A percentile compares a stretch with the other conserved stretches of the same genome.
Evolutionary conservation across 2,329 filamentous ascomycete species (phyloP).

Genomic region (Herpotrichia juniperi): DNA sequence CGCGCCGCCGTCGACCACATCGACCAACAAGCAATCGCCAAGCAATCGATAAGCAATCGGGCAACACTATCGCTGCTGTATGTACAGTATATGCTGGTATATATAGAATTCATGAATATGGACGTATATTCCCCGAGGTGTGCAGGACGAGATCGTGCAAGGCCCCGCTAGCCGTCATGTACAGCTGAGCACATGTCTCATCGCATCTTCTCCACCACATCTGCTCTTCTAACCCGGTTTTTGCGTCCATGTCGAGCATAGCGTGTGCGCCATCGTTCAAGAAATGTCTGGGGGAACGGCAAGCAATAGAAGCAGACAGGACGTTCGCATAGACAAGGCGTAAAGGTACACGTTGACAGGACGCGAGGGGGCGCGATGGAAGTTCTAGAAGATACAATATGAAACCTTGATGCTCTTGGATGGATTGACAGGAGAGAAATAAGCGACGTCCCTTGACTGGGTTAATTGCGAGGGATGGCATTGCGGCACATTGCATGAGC

Average conservation of each 20-base stretch:
- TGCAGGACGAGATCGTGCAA: neutral
- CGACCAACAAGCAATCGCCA: no score
- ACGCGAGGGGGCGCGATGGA: conserved; percentile 15
- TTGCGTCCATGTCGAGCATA: conserved; percentile 1
- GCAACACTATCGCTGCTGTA: neutral
- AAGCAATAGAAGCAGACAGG: conserved; percentile 12
- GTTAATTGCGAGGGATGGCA: conserved; percentile 24
- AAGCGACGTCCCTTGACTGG: conserved; percentile 21
- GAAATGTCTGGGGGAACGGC: conserved; percentile 20
- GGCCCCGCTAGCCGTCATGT: conserved; percentile 13
- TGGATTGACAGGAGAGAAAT: conserved; percentile 27
- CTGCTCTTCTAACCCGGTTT: conserved; percentile 16
- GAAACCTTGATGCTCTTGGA: conserved; percentile 36
- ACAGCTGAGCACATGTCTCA: conserved; percentile 27
- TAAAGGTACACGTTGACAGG: conserved; percentile 26
- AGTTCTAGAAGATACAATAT: conserved; percentile 38
- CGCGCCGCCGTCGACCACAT: no score
- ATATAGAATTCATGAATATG: neutral
- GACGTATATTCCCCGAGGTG: neutral
- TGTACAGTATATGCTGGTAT: neutral
- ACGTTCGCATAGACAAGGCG: conserved; percentile 25
- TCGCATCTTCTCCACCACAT: conserved; percentile 22
- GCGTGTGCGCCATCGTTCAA: conserved; percentile 10
- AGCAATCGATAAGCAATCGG: neutral
- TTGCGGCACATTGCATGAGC: conserved; percentile 31